phyloP scores from a whole-genome alignment of 2,329 filamentous ascomycete species.

The Escovopsis weberi region DNA sequence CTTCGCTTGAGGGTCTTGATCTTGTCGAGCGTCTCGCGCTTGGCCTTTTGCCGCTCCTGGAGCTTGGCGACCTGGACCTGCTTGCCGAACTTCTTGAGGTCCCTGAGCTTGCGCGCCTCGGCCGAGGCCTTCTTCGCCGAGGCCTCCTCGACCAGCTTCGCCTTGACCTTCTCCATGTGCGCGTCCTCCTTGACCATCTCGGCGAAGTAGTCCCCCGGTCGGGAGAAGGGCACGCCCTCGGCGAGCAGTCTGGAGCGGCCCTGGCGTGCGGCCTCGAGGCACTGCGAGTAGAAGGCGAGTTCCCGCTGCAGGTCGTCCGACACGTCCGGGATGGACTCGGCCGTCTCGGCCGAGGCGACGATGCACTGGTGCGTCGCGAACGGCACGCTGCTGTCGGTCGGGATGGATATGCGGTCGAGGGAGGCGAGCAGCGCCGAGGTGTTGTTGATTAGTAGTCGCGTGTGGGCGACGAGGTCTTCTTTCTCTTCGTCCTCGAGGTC shows the following conservation, averaged over 20 bases:
- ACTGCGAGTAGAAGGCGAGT: conserved; percentile 84
- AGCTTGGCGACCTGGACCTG: conserved; percentile 92
- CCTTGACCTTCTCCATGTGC: conserved; percentile 94
- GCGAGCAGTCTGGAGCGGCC: conserved; percentile 63
- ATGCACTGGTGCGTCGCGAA: conserved; percentile 78
- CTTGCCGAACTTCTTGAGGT: conserved; percentile 98
- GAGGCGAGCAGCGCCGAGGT: conserved; percentile 69
- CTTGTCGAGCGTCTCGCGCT: conserved; percentile 87
- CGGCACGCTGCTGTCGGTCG: conserved; percentile 49
- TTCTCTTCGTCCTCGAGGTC: conserved; percentile 65
- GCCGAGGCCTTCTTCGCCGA: conserved; percentile 82
- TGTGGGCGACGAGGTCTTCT: conserved; percentile 77
- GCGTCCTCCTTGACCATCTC: conserved; percentile 99
- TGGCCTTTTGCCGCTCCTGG: conserved; percentile 85
- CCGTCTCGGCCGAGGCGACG: conserved; percentile 49
- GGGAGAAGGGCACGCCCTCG: conserved; percentile 73
- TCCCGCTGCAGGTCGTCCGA: conserved; percentile 89
- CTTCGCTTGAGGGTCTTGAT: conserved; percentile 92
- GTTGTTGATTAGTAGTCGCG: conserved; percentile 96
- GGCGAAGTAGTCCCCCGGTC: conserved; percentile 90
- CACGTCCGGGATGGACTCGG: conserved; percentile 58
- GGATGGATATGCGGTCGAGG: conserved; percentile 60
- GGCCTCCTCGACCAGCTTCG: conserved; percentile 83
- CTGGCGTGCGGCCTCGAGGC: conserved; percentile 59
- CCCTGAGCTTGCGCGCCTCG: conserved; percentile 81